Base-by-base conservation (phyloP, 169 alveolate genomes). In the Cryptosporidium bovis region DNA sequence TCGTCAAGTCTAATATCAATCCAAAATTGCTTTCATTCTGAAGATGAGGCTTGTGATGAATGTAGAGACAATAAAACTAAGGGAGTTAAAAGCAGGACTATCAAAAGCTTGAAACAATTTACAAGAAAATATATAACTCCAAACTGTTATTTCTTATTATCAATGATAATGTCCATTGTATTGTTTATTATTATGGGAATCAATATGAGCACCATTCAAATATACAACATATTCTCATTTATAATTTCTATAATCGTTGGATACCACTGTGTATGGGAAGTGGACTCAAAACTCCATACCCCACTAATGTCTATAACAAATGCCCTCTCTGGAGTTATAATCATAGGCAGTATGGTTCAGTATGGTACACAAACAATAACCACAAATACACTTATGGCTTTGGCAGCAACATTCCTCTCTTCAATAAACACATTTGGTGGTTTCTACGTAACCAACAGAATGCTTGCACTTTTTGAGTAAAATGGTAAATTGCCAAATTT, bases 271-370 rank as follows among this genome's bases (percentile, higher is more conserved):
- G 94, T 93, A 24, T 92, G 93, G 95, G 92, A 90, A 20, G 95
- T 93, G 15, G 82, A 90, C 20, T 93, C 95, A 18, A 91, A 92
- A 8, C 77, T 93, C 1, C 95, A 93, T 58, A 90, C 94, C 6
- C 95, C 95, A 16, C 50, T 93, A 24, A 91, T 93, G 95, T 92
- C 95, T 18, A 92, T 91, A 48, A 93, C 95, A 29, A 93, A 93
- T 83, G 95, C 95, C 12, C 84, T 93, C 27, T 92, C 95, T 15
- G 95, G 95, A 62, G 84, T 93, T 33, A 93, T 90, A 15, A 90
- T 90, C 16, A 91, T 91, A 51, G 95, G 95, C 4, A 93, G 95
- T 40, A 83, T 93, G 90, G 55, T 90, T 34, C 85, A 66, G 15
- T 82, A 92, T 64, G 82, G 92, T 6, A 12, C 64, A 29, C 68